Evolutionary conservation across 2,329 filamentous ascomycete genomes (phyloP), one percentile per base, ranked within the genome.

Genomic region (Calonectria pauciramosa): DNA sequence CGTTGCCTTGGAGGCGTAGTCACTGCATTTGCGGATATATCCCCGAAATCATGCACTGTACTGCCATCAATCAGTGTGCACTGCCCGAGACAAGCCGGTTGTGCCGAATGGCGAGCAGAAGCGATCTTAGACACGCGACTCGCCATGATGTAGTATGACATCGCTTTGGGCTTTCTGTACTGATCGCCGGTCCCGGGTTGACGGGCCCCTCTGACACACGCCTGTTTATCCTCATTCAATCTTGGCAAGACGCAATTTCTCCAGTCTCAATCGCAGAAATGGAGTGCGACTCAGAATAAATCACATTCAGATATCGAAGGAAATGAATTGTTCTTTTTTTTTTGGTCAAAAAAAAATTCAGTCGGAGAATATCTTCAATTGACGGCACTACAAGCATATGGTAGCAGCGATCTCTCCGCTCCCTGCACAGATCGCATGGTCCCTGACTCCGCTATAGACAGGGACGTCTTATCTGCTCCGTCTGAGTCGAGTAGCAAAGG

Each of bases 381-480:
- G 47, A 68, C 70, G 34, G 47, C 30, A 68, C 54, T 64, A 28
- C 70, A 67, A 51, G 41, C 64, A 59, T 23, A 44, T 56, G 28
- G 59, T 63, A 26, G 44, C 38, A 28, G 16, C 34, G 41, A 54
- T 54, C 34, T 59, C 38, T 41, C 64, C 49, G 20, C 49, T 65
- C 71, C 65, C 67, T 69, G 65, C 38, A 20, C 56, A 30, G 66
- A 73, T 69, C 66, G 28, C 28, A 38, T 23, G 18, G 66, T 41
- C 41, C 59, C 23, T 51, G 38, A 60, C 38, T 34, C 60, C 69
- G 34, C 51, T 70, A 73, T 73, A 70, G 71, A 28, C 71, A 70
- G 67, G 71, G 71, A n/a, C 59, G n/a, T 52, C 66, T 65, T 72
- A 69, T 44, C 51, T 59, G n/a, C 34, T 23, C 16, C 32, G 26